Conservation (phyloP, 2,329 filamentous ascomycete species). For the Nemania diffusa region DNA sequence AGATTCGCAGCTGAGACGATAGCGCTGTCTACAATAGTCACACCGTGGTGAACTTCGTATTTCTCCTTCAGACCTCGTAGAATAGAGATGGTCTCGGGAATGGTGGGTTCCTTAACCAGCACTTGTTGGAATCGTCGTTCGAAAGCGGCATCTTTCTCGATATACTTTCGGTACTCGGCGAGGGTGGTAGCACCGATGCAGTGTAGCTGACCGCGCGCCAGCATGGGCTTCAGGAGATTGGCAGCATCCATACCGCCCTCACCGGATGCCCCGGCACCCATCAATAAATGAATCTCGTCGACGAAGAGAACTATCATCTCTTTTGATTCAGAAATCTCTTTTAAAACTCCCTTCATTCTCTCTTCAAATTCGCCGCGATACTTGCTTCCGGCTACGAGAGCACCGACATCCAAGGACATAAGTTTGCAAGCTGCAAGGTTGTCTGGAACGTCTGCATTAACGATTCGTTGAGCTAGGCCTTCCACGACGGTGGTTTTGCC, state of each 20-base stretch:
- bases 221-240: conserved; percentile 97
- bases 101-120: conserved; percentile 90
- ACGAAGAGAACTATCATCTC: conserved; percentile 98
- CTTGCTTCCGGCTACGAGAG: conserved; percentile 96
- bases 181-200: conserved; percentile 98
- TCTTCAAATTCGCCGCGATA: conserved; percentile 99
- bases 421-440: conserved; percentile 94
- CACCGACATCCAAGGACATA: conserved; percentile 93
- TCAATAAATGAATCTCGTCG: conserved; percentile 97
- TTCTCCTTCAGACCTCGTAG: conserved; percentile 98
- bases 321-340: conserved; percentile 93
- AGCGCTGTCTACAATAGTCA: conserved; percentile 93
- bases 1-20: conserved; percentile 92
- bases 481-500: conserved; percentile 99
- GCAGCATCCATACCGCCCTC: conserved; percentile 99
- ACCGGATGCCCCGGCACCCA: conserved; percentile 94
- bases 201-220: conserved; percentile 94
- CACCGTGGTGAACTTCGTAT: conserved; percentile 98
- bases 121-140: conserved; percentile 99
- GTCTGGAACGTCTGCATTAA: conserved; percentile 95
- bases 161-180: conserved; percentile 96
- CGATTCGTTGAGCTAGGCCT: conserved; percentile 92
- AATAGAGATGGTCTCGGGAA: conserved; percentile 93
- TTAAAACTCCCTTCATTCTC: conserved; percentile 98
- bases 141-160: conserved; percentile 98